These are phyloP conservation scores for Phaeoacremonium minimum DNA, from an alignment of 2,329 filamentous ascomycete species.

Conservation along the genomic window DNA sequence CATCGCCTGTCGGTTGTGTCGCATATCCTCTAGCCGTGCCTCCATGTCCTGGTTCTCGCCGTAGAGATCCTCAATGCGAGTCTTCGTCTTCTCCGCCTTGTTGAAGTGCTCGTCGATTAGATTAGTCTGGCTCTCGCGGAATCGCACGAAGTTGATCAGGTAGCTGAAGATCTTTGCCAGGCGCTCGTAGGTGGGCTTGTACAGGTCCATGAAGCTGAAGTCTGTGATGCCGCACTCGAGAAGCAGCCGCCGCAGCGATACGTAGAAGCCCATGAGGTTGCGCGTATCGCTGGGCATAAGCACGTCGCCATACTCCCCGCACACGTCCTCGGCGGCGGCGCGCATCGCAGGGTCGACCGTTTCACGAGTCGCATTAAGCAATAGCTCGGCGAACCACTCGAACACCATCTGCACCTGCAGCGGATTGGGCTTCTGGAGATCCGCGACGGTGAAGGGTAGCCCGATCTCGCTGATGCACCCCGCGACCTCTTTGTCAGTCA, in stretches of 20 bases:
- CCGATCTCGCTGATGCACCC: slow-evolving; percentile 97
- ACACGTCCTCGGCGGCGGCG: slow-evolving; percentile 83
- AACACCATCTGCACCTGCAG: slow-evolving; percentile 96
- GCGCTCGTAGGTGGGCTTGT: slow-evolving; percentile 84
- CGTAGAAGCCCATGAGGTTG: slow-evolving; percentile 94
- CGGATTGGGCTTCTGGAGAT: slow-evolving; percentile 90
- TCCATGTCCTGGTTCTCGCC: slow-evolving; percentile 85
- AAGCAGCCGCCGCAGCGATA: slow-evolving; percentile 74
- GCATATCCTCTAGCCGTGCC: slow-evolving; percentile 73
- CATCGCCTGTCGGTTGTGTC: slow-evolving; percentile 72
- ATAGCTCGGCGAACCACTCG: slow-evolving; percentile 92
- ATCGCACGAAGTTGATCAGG: slow-evolving; percentile 97
- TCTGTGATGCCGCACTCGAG: slow-evolving; percentile 88
- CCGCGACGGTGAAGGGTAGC: slow-evolving; percentile 78
- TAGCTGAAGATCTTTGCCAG: slow-evolving; percentile 95
- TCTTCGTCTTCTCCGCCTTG: slow-evolving; percentile 80
- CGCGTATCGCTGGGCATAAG: slow-evolving; percentile 77
- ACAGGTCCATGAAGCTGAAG: slow-evolving; percentile 89
- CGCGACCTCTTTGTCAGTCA: slow-evolving; percentile 76
- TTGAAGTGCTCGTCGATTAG: slow-evolving; percentile 94
- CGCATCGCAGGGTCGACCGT: slow-evolving; percentile 94
- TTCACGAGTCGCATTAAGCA: slow-evolving; percentile 90
- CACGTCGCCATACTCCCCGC: slow-evolving; percentile 77
- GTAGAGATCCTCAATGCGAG: slow-evolving; percentile 81
- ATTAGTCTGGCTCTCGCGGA: slow-evolving; percentile 85